Conservation (phyloP, 1,284 basidiomycete species). For the Leccinum fallax region DNA sequence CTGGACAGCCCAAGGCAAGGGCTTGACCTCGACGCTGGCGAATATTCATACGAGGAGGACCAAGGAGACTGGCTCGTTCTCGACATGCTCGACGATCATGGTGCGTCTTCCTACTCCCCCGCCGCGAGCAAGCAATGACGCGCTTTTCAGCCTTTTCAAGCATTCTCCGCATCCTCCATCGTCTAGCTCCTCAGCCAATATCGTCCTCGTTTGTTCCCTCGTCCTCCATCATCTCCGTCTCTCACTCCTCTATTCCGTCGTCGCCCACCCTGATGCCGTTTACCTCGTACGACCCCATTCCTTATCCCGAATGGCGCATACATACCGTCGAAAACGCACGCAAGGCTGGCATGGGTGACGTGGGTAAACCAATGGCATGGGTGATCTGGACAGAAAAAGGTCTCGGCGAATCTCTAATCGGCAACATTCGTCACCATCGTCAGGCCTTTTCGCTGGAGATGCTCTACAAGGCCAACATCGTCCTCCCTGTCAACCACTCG, state of each 20-base stretch:
- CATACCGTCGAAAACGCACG: constrained; percentile 51
- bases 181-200: constrained; percentile 45
- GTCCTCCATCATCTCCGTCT: constrained; percentile 30
- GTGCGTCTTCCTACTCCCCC: constrained; percentile 33
- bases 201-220: constrained; percentile 50
- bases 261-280: constrained; percentile 4
- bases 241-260: constrained; percentile 11
- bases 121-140: background rate
- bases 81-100: constrained; percentile 56
- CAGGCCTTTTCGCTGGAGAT: constrained; percentile 23
- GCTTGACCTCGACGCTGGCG: background rate
- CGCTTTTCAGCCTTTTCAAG: constrained; percentile 49
- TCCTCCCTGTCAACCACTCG: constrained; percentile 10
- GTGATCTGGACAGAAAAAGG: constrained; percentile 42
- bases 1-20: background rate
- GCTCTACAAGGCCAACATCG: constrained; percentile 13
- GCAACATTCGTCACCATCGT: constrained; percentile 28
- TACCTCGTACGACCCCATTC: constrained; percentile 41
- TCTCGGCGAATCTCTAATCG: constrained; percentile 18
- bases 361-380: constrained; percentile 53
- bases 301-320: constrained; percentile 66
- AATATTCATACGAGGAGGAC: constrained; percentile 10
- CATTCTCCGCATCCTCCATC: constrained; percentile 62
- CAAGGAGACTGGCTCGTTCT: constrained; percentile 57
- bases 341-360: constrained; percentile 55